Evolutionary conservation across 2,329 filamentous ascomycete genomes (phyloP), one percentile per base, ranked within the genome.

Genomic region (Trichoderma brevicompactum): DNA sequence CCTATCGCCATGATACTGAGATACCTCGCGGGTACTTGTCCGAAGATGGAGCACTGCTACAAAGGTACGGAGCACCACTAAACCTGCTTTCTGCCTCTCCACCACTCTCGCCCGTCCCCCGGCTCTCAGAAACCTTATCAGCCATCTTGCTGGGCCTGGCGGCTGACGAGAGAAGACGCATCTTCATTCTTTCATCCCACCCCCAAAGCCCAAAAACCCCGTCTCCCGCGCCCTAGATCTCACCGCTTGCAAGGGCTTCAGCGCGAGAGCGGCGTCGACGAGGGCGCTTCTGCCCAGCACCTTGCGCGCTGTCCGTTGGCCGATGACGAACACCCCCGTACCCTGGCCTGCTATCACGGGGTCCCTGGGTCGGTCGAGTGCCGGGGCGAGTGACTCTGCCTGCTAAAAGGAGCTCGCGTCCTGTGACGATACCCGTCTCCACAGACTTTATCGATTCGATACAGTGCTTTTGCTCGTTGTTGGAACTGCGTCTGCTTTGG

Each of bases 361-460:
- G 65, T 60, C 54, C 46, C 48, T 60, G 17, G 61, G 61, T 66
- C 65, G 60, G 65, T 64, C 59, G 65, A 64, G 55, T 54, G 64
- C 55, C 64, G 64, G 64, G 62, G 64, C 65, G 65, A 66, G 65
- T 67, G 65, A 67, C 65, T 66, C 61, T 67, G 41, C 41, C 46
- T 56, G 65, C 48, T 67, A 59, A 65, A 65, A 65, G 65, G 62
- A 65, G 62, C 65, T 65, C 62, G 50, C 62, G 62, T 64, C 65
- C 65, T 67, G 65, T 67, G 65, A 67, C 61, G 62, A 67, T 67
- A 66, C 52, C 50, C 17, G 59, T 67, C 65, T 65, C 62, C 65
- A 65, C 65, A 61, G 50, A 40, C 48, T 59, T 60, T 60, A 67
- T 65, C 62, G 65, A 56, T 52, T 61, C 49, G 64, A 54, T 40